Evolutionary conservation across 2,329 filamentous ascomycete genomes (phyloP), one percentile per base, ranked within the genome.

Genomic region (Diaporthe ampelina): DNA sequence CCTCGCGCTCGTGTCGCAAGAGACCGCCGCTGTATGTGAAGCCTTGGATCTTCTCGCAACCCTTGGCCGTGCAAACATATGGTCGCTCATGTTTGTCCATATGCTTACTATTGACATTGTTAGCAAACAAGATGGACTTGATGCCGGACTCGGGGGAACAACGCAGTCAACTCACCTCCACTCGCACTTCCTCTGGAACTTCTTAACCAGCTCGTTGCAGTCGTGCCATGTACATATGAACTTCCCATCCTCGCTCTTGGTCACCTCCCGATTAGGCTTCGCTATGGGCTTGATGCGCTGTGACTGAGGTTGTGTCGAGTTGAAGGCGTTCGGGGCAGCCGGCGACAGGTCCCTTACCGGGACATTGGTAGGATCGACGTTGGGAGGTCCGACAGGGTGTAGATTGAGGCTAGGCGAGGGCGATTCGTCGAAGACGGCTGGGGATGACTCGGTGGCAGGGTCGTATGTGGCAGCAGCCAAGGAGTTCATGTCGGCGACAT

Each of bases 81-180:
- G 96, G 96, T 17, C 96, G 90, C 78, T 98, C 95, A 82, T 98
- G 96, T 82, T 98, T 98, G 85, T 98, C 96, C 95, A 98, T 98
- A 82, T 98, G 96, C 85, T 98, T 98, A 81, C 95, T 97, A 77
- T 9, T 13, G 11, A 6, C 2, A 45, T 68, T 2, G 1, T 24
- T n/a, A 63, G 48, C 50, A 57, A 74, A 59, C 17, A 26, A 21
- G 29, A 74, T 52, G 48, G n/a, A 6, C 48, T 52, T 26, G n/a
- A 24, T 1, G 13, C n/a, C 4, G 13, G 48, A 15, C 15, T 48
- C 8, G 13, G 24, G 45, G 45, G 21, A 37, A 1, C 10, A 13
- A 6, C 15, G 17, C 35, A 48, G 2, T 40, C 29, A 56, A 52
- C 94, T 90, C 86, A 97, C 95, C 93, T 97, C 94, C 94, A 98